Percentiles rank a stretch among this genome's conserved stretches.
These are phyloP conservation scores for Copromyces sp. DNA, from an alignment of 495 filamentous ascomycete genomes.

Conservation along the genomic window DNA sequence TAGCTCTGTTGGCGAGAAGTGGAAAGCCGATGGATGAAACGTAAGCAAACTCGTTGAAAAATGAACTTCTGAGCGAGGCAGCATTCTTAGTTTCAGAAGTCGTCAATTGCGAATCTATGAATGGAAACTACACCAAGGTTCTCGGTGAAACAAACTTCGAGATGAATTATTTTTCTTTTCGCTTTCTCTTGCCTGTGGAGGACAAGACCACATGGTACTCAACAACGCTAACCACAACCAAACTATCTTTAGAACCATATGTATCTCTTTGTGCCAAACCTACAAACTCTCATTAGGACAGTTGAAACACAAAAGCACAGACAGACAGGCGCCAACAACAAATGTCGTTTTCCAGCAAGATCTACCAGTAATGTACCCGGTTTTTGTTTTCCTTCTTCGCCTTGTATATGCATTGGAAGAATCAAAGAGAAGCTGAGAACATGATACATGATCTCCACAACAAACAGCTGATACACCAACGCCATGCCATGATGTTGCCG, in stretches of 20 bases:
- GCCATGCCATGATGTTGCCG: not conserved
- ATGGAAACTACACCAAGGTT: not conserved
- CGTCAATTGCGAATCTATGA: not conserved
- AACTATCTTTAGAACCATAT: too few species aligned
- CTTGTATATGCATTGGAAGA: not conserved
- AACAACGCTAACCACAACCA: too few species aligned
- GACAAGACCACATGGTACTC: too few species aligned
- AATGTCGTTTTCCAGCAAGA: not conserved
- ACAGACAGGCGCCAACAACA: not conserved
- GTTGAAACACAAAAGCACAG: not conserved
- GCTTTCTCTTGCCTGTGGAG: not conserved
- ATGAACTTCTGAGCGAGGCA: not conserved
- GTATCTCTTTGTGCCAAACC: not conserved
- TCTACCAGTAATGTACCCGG: not conserved
- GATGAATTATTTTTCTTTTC: not conserved
- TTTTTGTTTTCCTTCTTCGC: not conserved
- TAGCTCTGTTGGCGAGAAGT: too few species aligned
- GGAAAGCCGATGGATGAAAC: too few species aligned
- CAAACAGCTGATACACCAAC: not conserved
- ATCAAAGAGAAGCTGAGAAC: not conserved
- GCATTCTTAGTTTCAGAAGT: not conserved
- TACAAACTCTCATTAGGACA: not conserved
- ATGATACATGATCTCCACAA: not conserved
- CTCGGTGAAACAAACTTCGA: not conserved
- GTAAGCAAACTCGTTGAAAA: too few species aligned